Evolutionary conservation across 148 eudicot genomes (phyloP).

Genomic region (Vaccinium macrocarpon): DNA sequence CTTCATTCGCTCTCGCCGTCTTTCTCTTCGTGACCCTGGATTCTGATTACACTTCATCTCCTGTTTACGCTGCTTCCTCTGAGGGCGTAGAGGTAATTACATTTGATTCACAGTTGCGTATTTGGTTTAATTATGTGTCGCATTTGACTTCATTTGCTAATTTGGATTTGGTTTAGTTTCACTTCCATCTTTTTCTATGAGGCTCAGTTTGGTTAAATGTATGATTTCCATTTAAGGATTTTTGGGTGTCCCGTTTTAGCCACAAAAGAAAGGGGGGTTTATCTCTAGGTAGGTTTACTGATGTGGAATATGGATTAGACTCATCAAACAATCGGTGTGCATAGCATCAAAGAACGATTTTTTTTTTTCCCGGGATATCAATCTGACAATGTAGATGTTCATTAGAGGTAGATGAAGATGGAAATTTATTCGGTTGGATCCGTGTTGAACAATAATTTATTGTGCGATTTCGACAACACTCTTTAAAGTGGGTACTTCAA

Average conservation of each 20-base stretch:
- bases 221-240: background rate
- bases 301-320: background rate
- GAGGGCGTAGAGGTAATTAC: slow-evolving; percentile 62
- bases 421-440: background rate
- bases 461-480: background rate
- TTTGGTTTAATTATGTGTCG: background rate
- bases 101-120: background rate
- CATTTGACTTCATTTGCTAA: background rate
- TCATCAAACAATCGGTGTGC: no score
- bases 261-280: background rate
- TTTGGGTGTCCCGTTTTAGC: background rate
- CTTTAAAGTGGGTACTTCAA: background rate
- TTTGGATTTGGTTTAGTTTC: background rate
- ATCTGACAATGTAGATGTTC: no score
- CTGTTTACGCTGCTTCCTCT: slow-evolving; percentile 45
- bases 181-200: background rate
- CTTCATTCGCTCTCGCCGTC: slow-evolving; percentile 62
- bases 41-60: slow-evolving; percentile 35
- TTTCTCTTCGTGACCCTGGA: slow-evolving; percentile 70
- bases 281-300: background rate
- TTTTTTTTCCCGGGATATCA: no score
- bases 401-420: background rate
- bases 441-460: background rate
- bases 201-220: background rate
- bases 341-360: no score